phyloP scores from a whole-genome alignment of 495 filamentous ascomycete species.

The Penicillium psychrofluorescens region DNA sequence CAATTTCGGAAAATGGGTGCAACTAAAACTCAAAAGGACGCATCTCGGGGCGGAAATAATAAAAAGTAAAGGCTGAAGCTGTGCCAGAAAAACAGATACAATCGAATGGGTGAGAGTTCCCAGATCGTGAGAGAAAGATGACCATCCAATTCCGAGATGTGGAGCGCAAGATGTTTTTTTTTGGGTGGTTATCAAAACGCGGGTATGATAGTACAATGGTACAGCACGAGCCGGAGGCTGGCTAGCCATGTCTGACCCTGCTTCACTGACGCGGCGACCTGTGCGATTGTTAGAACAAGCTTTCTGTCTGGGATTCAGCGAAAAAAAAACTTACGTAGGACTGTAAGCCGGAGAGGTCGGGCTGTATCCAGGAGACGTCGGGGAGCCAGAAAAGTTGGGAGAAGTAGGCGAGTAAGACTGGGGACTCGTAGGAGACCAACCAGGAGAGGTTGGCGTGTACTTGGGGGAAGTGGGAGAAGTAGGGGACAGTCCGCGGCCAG shows the following conservation, averaged over 20 bases:
- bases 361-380: constrained; percentile 52
- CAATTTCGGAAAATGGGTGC: constrained; percentile 16
- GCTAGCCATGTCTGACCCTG: constrained; percentile 11
- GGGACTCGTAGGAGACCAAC: constrained; percentile 60
- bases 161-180: constrained; percentile 34
- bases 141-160: constrained; percentile 36
- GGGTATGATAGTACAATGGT: constrained; percentile 36
- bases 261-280: constrained; percentile 46
- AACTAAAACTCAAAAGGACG: constrained; percentile 8
- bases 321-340: constrained; percentile 28
- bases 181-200: constrained; percentile 24
- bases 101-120: constrained; percentile 19
- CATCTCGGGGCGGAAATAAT: constrained; percentile 9
- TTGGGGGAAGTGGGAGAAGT: constrained; percentile 62
- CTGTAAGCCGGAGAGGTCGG: constrained; percentile 46
- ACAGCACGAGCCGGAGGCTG: constrained; percentile 19
- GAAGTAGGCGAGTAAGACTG: constrained; percentile 72
- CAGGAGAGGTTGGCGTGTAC: constrained; percentile 70
- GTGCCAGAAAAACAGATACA: constrained; percentile 23
- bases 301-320: not conserved
- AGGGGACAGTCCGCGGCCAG: constrained; percentile 49
- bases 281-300: constrained; percentile 14
- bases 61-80: constrained; percentile 15
- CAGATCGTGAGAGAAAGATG: constrained; percentile 34
- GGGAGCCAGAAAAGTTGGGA: constrained; percentile 58